phyloP scores from a whole-genome alignment of 164 flowering plant genomes.

The Magnolia officinalis region DNA sequence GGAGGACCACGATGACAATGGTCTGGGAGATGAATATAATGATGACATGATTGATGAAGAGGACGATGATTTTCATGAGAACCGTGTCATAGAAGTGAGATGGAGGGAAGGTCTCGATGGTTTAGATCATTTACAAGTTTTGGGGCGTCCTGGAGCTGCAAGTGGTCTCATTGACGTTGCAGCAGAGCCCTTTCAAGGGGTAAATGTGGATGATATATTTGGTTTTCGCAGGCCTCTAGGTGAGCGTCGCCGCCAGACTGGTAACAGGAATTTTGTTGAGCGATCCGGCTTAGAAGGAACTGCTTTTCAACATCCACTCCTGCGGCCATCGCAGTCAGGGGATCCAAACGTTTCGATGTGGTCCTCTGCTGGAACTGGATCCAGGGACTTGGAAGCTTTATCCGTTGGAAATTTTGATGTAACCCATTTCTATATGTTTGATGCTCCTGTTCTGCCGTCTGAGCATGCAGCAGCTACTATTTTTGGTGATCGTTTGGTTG shows the following conservation, averaged over 20 bases:
- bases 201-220: constrained; percentile 87
- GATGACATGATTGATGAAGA: constrained; percentile 91
- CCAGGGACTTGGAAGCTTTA: constrained; percentile 60
- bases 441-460: constrained; percentile 73
- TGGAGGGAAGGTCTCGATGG: constrained; percentile 95
- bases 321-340: constrained; percentile 72
- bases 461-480: constrained; percentile 59
- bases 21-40: constrained; percentile 81
- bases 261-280: constrained; percentile 56
- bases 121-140: constrained; percentile 77
- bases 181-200: constrained; percentile 84
- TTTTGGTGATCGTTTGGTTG: constrained; percentile 60
- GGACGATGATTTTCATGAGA: constrained; percentile 88
- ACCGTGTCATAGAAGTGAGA: constrained; percentile 81
- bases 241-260: constrained; percentile 65
- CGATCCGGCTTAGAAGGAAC: constrained; percentile 54
- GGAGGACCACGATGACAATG: constrained; percentile 89
- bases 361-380: constrained; percentile 55
- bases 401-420: constrained; percentile 63
- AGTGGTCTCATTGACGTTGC: constrained; percentile 74
- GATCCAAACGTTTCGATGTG: constrained; percentile 48
- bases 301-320: constrained; percentile 89
- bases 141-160: constrained; percentile 73
- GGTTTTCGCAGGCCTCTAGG: constrained; percentile 70
- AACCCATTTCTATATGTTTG: constrained; percentile 78